phyloP scores from a whole-genome alignment of 139 green algal species.

The Auxenochlorella protothecoides region DNA sequence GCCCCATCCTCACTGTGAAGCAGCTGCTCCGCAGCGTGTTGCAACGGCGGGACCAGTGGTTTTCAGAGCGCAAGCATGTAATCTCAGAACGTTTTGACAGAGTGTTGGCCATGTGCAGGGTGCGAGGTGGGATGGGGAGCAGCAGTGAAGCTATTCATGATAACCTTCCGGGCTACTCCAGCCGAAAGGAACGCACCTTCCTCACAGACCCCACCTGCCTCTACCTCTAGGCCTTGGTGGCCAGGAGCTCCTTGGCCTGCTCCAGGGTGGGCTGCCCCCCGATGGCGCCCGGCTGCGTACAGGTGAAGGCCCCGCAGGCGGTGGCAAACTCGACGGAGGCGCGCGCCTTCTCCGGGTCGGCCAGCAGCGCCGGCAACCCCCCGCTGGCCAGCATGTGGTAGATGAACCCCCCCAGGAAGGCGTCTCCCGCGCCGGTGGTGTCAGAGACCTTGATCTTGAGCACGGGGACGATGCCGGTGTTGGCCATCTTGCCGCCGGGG shows the following conservation, averaged over 20 bases:
- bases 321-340: conserved; percentile 49
- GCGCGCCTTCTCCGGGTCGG: conserved; percentile 30
- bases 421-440: conserved; percentile 83
- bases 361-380: conserved; percentile 42
- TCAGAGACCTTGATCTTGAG: conserved; percentile 61
- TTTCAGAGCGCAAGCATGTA: background rate
- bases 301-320: conserved; percentile 50
- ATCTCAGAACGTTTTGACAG: background rate
- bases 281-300: conserved; percentile 61
- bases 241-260: conserved; percentile 41
- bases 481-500: conserved; percentile 29
- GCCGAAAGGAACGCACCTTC: too few relatives aligned
- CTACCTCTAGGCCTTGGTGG: background rate
- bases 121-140: background rate
- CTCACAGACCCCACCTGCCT: too few relatives aligned
- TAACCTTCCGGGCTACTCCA: too few relatives aligned
- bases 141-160: too few relatives aligned
- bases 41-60: too few relatives aligned
- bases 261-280: conserved; percentile 52
- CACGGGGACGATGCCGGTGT: conserved; percentile 49
- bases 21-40: too few relatives aligned
- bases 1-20: too few relatives aligned
- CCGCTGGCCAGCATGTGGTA: conserved; percentile 38
- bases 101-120: background rate
- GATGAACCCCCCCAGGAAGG: conserved; percentile 55